A percentile compares a stretch with the other conserved stretches of the same genome.
These are phyloP conservation scores for Handroanthus guayacan DNA, from an alignment of 257 asterid species.

Conservation along the genomic window DNA sequence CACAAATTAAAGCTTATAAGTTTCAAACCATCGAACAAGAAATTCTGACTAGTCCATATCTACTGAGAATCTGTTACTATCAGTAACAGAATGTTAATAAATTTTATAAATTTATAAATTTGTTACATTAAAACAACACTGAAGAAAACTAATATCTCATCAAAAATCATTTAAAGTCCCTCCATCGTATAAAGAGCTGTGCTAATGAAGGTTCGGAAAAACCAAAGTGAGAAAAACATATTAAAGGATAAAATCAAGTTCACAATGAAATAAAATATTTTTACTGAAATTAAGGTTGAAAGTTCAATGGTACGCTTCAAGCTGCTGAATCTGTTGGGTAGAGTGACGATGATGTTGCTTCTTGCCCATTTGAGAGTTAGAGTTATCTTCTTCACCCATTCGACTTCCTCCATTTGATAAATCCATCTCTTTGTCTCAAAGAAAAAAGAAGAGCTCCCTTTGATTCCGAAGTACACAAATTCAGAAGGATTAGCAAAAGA, in stretches of 20 bases:
- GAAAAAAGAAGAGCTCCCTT: slow-evolving; percentile 15
- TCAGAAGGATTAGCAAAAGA: slow-evolving; percentile 29
- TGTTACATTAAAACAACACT: no score
- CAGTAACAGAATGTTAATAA: no score
- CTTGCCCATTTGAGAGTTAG: slow-evolving; percentile 47
- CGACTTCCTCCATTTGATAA: slow-evolving; percentile 48
- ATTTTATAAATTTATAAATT: no score
- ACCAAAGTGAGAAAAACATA: neutral
- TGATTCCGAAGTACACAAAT: slow-evolving; percentile 32
- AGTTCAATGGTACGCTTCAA: slow-evolving; percentile 62
- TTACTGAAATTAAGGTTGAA: neutral
- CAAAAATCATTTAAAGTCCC: no score
- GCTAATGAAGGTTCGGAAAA: no score
- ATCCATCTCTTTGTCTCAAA: slow-evolving; percentile 44
- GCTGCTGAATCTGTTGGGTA: slow-evolving; percentile 63
- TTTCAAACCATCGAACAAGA: no score
- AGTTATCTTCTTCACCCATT: slow-evolving; percentile 54
- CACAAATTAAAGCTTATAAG: no score
- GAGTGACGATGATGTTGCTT: slow-evolving; percentile 67
- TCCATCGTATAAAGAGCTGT: no score
- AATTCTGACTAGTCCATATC: no score
- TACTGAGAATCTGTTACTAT: no score
- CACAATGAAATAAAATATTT: neutral
- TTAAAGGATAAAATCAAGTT: slow-evolving; percentile 19
- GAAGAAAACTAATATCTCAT: no score